A percentile compares a stretch with the other conserved stretches of the same genome.
Evolutionary conservation across 2,329 filamentous ascomycete genomes (phyloP).

Genomic region (Acrodontium crateriforme): DNA sequence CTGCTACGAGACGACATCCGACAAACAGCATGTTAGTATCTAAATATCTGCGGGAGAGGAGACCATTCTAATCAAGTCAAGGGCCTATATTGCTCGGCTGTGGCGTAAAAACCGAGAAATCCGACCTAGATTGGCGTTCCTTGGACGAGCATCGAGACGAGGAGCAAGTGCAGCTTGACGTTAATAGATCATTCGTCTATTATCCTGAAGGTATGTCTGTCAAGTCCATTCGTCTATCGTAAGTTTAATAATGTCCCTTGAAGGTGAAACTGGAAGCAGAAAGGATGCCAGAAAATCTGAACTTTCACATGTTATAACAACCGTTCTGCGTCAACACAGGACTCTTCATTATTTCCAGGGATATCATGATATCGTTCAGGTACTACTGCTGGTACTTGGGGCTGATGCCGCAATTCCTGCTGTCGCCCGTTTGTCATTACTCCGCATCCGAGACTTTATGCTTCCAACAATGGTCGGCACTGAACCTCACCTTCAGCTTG

Average conservation of each 20-base stretch:
- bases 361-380: slow-evolving; percentile 96
- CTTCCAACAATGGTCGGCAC: slow-evolving; percentile 73
- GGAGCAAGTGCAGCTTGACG: slow-evolving; percentile 80
- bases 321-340: slow-evolving; percentile 66
- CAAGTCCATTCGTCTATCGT: neutral
- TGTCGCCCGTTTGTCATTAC: slow-evolving; percentile 67
- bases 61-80: slow-evolving; percentile 19
- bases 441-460: slow-evolving; percentile 96
- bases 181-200: slow-evolving; percentile 92
- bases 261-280: slow-evolving; percentile 56
- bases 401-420: slow-evolving; percentile 44
- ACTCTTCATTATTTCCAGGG: slow-evolving; percentile 94
- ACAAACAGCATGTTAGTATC: slow-evolving; percentile 51
- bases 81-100: slow-evolving; percentile 47
- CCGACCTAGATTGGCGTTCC: slow-evolving; percentile 37
- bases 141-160: slow-evolving; percentile 73
- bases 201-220: slow-evolving; percentile 61
- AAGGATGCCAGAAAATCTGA: slow-evolving; percentile 58
- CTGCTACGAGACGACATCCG: slow-evolving; percentile 44
- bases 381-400: slow-evolving; percentile 75
- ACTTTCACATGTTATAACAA: slow-evolving; percentile 65
- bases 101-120: slow-evolving; percentile 9
- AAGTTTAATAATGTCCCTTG: slow-evolving; percentile 3
- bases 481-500: slow-evolving; percentile 69
- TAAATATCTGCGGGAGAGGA: slow-evolving; percentile 25